These are phyloP conservation scores for Oemleria cerasiformis DNA, from an alignment of 306 rosid genomes.

Conservation along the genomic window DNA sequence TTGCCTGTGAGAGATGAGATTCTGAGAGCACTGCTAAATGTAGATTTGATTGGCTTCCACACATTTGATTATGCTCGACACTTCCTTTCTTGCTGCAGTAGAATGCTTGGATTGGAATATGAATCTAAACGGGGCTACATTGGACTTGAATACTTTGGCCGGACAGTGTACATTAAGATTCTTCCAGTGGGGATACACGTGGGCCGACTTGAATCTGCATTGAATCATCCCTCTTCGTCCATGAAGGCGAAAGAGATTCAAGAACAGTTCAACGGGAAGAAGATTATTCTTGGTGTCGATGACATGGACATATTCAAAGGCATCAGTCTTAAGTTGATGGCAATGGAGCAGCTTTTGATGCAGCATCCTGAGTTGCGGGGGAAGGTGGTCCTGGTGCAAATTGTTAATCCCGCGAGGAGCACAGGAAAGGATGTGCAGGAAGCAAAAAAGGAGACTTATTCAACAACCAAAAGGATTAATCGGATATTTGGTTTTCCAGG, in stretches of 20 bases:
- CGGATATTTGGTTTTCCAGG: constrained; percentile 51
- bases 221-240: constrained; percentile 51
- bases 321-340: constrained; percentile 65
- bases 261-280: constrained; percentile 53
- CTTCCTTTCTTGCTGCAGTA: constrained; percentile 75
- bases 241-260: constrained; percentile 53
- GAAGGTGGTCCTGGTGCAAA: constrained; percentile 62
- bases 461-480: constrained; percentile 50
- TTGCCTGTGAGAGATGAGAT: constrained; percentile 82
- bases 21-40: constrained; percentile 66
- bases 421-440: constrained; percentile 57
- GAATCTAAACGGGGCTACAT: constrained; percentile 75
- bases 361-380: constrained; percentile 53
- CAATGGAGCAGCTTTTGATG: constrained; percentile 62
- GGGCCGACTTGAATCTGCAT: constrained; percentile 62
- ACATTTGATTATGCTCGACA: constrained; percentile 94
- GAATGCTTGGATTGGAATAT: constrained; percentile 78
- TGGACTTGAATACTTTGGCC: constrained; percentile 80
- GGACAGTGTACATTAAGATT: constrained; percentile 69
- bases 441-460: constrained; percentile 47
- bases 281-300: constrained; percentile 70
- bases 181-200: constrained; percentile 80
- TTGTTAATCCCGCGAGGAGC: constrained; percentile 71
- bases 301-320: constrained; percentile 91
- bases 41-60: constrained; percentile 79